A percentile compares a stretch with the other conserved stretches of the same genome.
phyloP scores from a whole-genome alignment of 768 basidiomycete species.

The Auricularia cornea region DNA sequence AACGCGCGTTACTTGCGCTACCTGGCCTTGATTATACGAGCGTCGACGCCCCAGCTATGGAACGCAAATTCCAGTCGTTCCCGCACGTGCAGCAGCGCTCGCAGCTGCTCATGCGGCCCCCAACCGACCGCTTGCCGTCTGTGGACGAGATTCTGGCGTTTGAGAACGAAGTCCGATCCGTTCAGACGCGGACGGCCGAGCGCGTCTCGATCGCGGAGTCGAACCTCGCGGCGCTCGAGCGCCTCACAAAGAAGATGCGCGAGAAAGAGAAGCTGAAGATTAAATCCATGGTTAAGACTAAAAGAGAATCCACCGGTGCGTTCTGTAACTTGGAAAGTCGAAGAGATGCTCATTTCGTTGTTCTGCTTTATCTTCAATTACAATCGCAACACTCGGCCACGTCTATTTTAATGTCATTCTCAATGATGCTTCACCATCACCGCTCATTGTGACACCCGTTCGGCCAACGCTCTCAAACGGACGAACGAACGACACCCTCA shows the following conservation, averaged over 20 bases:
- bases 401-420: too few relatives aligned
- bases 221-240: slow-evolving; percentile 66
- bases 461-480: too few relatives aligned
- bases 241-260: slow-evolving; percentile 67
- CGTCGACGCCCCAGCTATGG: neutral
- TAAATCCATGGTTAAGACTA: slow-evolving; percentile 60
- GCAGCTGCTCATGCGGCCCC: slow-evolving; percentile 46
- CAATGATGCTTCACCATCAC: too few relatives aligned
- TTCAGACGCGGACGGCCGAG: slow-evolving; percentile 48
- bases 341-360: slow-evolving; percentile 13
- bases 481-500: too few relatives aligned
- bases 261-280: slow-evolving; percentile 31
- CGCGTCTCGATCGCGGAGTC: slow-evolving; percentile 67
- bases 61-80: neutral
- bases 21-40: too few relatives aligned
- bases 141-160: slow-evolving; percentile 64
- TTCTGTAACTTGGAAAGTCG: slow-evolving; percentile 20
- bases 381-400: too few relatives aligned
- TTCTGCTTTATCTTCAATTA: neutral
- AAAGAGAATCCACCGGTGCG: slow-evolving; percentile 71
- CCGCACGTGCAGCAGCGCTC: slow-evolving; percentile 29
- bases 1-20: too few relatives aligned
- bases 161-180: slow-evolving; percentile 48
- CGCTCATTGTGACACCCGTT: too few relatives aligned
- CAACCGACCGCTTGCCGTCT: slow-evolving; percentile 57